Percentiles rank a stretch among this genome's conserved stretches.
Evolutionary conservation across 1,139 yeast genomes (phyloP).

Genomic region (Protomyces inouyei): DNA sequence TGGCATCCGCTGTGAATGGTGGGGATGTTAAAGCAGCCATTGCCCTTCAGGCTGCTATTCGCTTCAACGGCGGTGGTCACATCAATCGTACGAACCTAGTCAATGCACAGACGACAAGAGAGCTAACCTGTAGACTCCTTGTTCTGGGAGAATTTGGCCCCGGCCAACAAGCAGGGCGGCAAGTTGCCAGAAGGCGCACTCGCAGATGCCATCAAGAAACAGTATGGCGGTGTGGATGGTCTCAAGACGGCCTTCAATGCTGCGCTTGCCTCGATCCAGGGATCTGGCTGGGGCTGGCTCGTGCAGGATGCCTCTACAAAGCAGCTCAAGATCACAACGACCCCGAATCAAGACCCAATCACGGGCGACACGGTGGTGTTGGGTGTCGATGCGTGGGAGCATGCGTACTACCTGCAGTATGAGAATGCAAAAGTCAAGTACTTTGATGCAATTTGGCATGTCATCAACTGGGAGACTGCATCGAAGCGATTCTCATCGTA

Average conservation of each 20-base stretch:
- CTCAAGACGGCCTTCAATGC: constrained; percentile 64
- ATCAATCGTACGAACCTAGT: constrained; percentile 56
- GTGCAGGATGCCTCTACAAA: constrained; percentile 83
- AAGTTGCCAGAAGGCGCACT: constrained; percentile 63
- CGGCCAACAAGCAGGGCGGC: constrained; percentile 78
- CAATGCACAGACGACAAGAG: neutral
- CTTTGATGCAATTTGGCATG: constrained; percentile 96
- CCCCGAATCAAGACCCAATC: constrained; percentile 82
- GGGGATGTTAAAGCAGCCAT: constrained; percentile 66
- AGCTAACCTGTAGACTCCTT: constrained; percentile 40
- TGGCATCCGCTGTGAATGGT: constrained; percentile 61
- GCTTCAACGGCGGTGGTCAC: constrained; percentile 95
- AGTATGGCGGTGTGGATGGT: constrained; percentile 74
- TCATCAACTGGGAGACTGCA: constrained; percentile 94
- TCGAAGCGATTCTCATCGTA: constrained; percentile 54
- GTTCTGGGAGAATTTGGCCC: constrained; percentile 91
- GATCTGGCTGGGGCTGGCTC: constrained; percentile 97
- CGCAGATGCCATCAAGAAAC: constrained; percentile 56
- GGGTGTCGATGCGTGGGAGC: constrained; percentile 99
- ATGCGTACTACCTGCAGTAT: constrained; percentile 94
- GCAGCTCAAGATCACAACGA: constrained; percentile 75
- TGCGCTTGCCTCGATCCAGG: constrained; percentile 84
- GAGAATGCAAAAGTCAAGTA: constrained; percentile 91
- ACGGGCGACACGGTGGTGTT: constrained; percentile 69
- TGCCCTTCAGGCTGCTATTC: constrained; percentile 68